Conservation (phyloP, 208 protist genomes). For the Acanthamoeba triangularis region DNA sequence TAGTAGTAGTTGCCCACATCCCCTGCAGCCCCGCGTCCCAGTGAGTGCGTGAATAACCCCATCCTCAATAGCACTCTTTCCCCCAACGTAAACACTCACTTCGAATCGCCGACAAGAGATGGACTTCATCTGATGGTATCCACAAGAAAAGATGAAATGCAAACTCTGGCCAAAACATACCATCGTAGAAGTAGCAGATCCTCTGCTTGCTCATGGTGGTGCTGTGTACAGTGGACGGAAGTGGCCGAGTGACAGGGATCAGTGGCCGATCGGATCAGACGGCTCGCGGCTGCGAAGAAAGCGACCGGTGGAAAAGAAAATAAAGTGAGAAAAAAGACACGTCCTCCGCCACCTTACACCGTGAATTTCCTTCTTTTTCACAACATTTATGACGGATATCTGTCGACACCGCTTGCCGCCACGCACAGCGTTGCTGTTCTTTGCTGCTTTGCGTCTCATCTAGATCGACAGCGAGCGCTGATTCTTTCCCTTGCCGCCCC, state of each 20-base stretch:
- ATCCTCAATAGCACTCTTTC: background rate
- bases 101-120: too few relatives aligned
- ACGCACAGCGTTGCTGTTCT: too few relatives aligned
- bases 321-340: too few relatives aligned
- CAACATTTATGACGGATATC: too few relatives aligned
- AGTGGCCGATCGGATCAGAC: background rate
- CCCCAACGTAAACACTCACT: background rate
- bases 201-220: slow-evolving; percentile 75
- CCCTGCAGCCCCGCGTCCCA: background rate
- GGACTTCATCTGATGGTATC: too few relatives aligned
- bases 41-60: background rate
- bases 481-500: background rate
- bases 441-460: background rate
- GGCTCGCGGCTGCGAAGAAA: too few relatives aligned
- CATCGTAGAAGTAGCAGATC: slow-evolving; percentile 89
- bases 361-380: too few relatives aligned
- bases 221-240: background rate
- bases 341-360: too few relatives aligned
- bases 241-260: background rate
- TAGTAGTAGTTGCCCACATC: slow-evolving; percentile 92
- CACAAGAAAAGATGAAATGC: too few relatives aligned
- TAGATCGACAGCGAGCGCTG: background rate
- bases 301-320: too few relatives aligned
- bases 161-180: background rate
- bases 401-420: too few relatives aligned